Evolutionary conservation across 805 yeast species (phyloP).

Genomic region (Saccharomycopsis fermentans): DNA sequence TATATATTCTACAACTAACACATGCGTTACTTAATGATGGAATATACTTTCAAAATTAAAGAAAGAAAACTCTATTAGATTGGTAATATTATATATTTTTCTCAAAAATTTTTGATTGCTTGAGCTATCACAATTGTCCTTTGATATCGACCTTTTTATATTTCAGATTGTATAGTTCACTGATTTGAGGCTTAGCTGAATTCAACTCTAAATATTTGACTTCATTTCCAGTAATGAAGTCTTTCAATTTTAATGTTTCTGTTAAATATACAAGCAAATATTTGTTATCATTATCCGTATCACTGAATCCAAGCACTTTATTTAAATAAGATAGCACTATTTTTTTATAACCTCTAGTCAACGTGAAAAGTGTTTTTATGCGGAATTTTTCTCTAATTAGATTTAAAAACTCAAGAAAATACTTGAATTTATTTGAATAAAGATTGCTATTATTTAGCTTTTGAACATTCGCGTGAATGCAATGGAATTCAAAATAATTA

Average conservation of each 20-base stretch:
- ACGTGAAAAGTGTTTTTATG: constrained; percentile 41
- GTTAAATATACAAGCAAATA: constrained; percentile 27
- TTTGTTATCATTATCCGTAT: constrained; percentile 11
- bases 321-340: constrained; percentile 31
- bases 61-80: too few species aligned
- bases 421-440: constrained; percentile 3
- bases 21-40: too few species aligned
- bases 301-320: constrained; percentile 31
- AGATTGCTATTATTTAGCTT: constrained; percentile 29
- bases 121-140: constrained; percentile 55
- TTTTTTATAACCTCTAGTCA: constrained; percentile 48
- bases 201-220: constrained; percentile 26
- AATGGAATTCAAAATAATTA: constrained; percentile 47
- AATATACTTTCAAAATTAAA: too few species aligned
- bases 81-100: background rate
- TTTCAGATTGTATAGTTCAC: constrained; percentile 28
- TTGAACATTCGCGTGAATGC: constrained; percentile 30
- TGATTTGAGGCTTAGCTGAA: constrained; percentile 29
- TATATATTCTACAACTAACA: too few species aligned
- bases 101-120: background rate
- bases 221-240: constrained; percentile 30
- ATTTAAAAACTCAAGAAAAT: constrained; percentile 31
- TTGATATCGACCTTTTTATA: constrained; percentile 71
- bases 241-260: background rate
- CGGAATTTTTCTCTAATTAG: constrained; percentile 51